Conservation (phyloP, 208 protist genomes). For the Wallacemonas sp. region DNA sequence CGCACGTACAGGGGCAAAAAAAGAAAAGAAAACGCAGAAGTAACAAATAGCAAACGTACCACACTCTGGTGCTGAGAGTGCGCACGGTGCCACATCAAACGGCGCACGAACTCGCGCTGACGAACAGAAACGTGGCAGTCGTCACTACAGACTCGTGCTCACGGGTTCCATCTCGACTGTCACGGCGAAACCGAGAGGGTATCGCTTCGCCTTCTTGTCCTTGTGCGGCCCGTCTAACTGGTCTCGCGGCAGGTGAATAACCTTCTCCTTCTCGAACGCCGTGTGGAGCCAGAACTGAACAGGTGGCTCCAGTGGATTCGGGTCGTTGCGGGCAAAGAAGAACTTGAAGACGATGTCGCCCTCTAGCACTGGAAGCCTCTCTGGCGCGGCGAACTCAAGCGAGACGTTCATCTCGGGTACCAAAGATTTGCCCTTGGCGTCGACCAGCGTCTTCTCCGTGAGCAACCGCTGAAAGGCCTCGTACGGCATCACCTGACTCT, state of each 20-base stretch:
- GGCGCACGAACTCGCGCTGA: no score
- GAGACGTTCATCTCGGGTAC: slow-evolving; percentile 21
- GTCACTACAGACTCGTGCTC: neutral
- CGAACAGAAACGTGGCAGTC: no score
- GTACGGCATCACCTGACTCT: slow-evolving; percentile 12
- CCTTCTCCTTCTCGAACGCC: slow-evolving; percentile 34
- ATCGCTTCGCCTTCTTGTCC: slow-evolving; percentile 60
- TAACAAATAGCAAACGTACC: neutral
- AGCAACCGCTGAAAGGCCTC: slow-evolving; percentile 12
- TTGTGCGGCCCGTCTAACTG: slow-evolving; percentile 74
- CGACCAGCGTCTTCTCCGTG: slow-evolving; percentile 2
- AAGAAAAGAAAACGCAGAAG: neutral
- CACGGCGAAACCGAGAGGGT: slow-evolving; percentile 60
- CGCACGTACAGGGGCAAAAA: slow-evolving; percentile 3
- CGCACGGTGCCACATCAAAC: no score
- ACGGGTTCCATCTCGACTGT: slow-evolving; percentile 36
- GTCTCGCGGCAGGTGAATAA: slow-evolving; percentile 24
- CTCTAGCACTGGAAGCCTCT: slow-evolving; percentile 48
- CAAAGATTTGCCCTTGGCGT: slow-evolving; percentile 16
- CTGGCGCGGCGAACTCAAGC: slow-evolving; percentile 32
- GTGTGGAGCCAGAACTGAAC: slow-evolving; percentile 85
- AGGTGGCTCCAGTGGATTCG: slow-evolving; percentile 56
- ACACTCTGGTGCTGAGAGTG: slow-evolving; percentile 3
- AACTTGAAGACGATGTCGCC: slow-evolving; percentile 69
- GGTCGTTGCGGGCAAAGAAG: slow-evolving; percentile 65